Percentiles rank a stretch among this genome's conserved stretches.
phyloP scores from a whole-genome alignment of 2,329 filamentous ascomycete genomes.

The Ampelomyces quisqualis region DNA sequence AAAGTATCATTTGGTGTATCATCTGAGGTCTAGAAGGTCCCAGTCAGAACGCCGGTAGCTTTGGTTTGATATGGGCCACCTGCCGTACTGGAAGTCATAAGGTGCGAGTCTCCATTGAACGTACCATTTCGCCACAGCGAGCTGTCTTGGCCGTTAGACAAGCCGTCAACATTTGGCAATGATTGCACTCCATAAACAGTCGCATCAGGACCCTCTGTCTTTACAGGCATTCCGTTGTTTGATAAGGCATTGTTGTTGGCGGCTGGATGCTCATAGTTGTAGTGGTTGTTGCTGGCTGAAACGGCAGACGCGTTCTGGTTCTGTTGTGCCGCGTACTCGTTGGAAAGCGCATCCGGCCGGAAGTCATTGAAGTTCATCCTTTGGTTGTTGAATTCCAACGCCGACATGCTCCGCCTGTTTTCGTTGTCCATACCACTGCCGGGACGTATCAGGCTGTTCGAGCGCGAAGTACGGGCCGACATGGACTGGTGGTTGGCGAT shows the following conservation, averaged over 20 bases:
- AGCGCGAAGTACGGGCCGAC: constrained; percentile 51
- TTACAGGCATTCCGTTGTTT: constrained; percentile 39
- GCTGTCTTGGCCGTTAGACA: constrained; percentile 41
- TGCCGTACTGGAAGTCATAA: constrained; percentile 51
- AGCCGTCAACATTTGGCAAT: constrained; percentile 39
- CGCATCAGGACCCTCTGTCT: constrained; percentile 35
- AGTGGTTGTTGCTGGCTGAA: constrained; percentile 28
- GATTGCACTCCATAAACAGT: constrained; percentile 37
- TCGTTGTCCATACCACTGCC: constrained; percentile 37
- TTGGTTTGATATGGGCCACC: constrained; percentile 48
- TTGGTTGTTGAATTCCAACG: constrained; percentile 37
- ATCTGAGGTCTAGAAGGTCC: constrained; percentile 46
- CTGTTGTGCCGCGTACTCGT: constrained; percentile 30
- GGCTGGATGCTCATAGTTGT: constrained; percentile 35
- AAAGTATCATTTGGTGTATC: constrained; percentile 51
- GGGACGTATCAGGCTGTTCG: constrained; percentile 52
- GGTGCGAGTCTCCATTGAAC: constrained; percentile 48
- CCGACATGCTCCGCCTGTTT: constrained; percentile 41
- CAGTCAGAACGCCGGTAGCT: constrained; percentile 47
- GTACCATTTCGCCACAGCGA: constrained; percentile 47
- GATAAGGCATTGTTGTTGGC: constrained; percentile 35
- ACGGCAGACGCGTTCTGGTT: constrained; percentile 23
- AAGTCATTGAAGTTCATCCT: constrained; percentile 42
- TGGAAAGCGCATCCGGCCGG: constrained; percentile 34
- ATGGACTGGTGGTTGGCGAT: constrained; percentile 46